Evolutionary conservation across 495 filamentous ascomycete genomes (phyloP), one percentile per base, ranked within the genome.

Genomic region (Aspergillus carlsbadensis): DNA sequence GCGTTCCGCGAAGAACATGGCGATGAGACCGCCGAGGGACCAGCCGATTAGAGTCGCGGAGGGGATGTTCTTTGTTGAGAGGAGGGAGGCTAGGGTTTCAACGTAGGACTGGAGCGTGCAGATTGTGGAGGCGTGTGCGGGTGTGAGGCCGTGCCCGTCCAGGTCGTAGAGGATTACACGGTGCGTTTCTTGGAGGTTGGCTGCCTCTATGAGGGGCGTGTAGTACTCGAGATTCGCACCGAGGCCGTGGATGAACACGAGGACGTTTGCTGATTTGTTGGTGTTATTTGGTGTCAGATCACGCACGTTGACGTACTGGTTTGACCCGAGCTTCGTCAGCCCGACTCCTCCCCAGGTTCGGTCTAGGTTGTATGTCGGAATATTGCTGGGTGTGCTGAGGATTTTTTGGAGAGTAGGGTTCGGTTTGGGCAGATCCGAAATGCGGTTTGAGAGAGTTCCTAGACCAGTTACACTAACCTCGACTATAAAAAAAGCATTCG

Each of bases 221-320:
- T 70, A 83, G 59, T 70, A 75, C 6, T 68, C 64, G 2, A 63
- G 65, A 4, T 69, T 77, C 6, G 70, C 72, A 3, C 79, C 78
- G 1, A 82, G 67, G 15, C 80, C 80, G 57, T 82, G 78, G 34
- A 83, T 70, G 63, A 83, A 79, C 42, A 82, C 59, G 15, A 80
- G 57, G 14, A 79, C 54, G 11, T 72, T 56, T 0, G 58, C 63
- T 36, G 35, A 7, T 7, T 5, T 14, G 3, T 56, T 54, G 45
- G 22, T 2, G 24, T 15, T 44, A 18, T 45, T 21, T 5, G 58
- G 57, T 15, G 70, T 66, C 6, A 66, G 24, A 14, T 64, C 65
- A 37, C 75, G 54, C 20, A 70, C 69, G 43, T 75, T 70, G 5
- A 80, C 59, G 2, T 62, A 56, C 59, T 82, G 81, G 37, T 71